A percentile compares a stretch with the other conserved stretches of the same genome.
Evolutionary conservation across 805 yeast genomes (phyloP).

Genomic region (Kuraishia molischiana): DNA sequence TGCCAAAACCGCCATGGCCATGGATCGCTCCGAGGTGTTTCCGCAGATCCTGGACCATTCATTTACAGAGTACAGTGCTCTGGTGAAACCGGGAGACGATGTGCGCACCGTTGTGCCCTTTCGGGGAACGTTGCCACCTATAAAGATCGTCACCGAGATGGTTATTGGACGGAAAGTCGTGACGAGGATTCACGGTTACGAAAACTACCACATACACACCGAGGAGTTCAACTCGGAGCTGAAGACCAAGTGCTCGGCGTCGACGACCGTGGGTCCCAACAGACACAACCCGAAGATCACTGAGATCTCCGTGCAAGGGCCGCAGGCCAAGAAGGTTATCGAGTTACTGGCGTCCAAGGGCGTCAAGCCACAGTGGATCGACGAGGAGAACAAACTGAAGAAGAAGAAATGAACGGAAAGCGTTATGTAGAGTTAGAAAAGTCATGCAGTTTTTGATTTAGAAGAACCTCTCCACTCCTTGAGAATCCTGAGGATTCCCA

Average conservation of each 20-base stretch:
- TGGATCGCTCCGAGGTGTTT: constrained; percentile 33
- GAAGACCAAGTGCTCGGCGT: constrained; percentile 79
- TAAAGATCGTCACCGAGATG: constrained; percentile 59
- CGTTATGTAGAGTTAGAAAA: not conserved
- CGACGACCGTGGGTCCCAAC: constrained; percentile 63
- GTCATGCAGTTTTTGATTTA: not conserved
- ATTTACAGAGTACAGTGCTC: constrained; percentile 39
- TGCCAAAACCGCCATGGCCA: constrained; percentile 18
- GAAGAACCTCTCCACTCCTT: constrained; percentile 19
- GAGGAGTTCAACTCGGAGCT: constrained; percentile 58
- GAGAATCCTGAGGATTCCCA: constrained; percentile 39
- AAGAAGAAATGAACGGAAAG: constrained; percentile 21
- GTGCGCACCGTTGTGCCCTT: constrained; percentile 23
- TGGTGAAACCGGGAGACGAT: constrained; percentile 35
- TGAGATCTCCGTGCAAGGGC: constrained; percentile 87
- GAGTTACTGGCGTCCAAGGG: constrained; percentile 54
- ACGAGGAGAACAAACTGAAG: constrained; percentile 52
- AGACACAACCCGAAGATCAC: constrained; percentile 40
- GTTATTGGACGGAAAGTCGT: constrained; percentile 76
- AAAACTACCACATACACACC: constrained; percentile 55
- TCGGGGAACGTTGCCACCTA: constrained; percentile 62
- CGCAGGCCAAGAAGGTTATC: constrained; percentile 59
- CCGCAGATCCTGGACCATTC: constrained; percentile 30
- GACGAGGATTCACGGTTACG: constrained; percentile 65
- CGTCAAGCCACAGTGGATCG: constrained; percentile 55